Evolutionary conservation across 2,329 filamentous ascomycete species (phyloP).

Genomic region (Neofusicoccum kwambonambiense): DNA sequence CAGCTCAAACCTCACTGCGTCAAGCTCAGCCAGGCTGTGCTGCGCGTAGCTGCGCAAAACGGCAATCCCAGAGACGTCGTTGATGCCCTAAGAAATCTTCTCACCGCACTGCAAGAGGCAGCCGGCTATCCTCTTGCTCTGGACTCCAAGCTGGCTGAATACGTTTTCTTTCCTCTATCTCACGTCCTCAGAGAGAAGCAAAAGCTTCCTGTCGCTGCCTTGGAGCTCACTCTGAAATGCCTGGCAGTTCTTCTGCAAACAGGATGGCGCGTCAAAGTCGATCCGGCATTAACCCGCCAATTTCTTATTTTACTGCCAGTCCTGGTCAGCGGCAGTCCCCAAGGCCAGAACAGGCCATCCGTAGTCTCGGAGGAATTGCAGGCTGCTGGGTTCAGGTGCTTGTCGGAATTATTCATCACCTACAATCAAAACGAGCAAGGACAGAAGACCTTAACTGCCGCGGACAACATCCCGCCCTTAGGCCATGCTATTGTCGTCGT

Average conservation of each 20-base stretch:
- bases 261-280: constrained; percentile 75
- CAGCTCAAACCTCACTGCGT: constrained; percentile 61
- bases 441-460: constrained; percentile 51
- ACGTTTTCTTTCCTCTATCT: constrained; percentile 89
- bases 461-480: constrained; percentile 69
- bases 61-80: constrained; percentile 48
- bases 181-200: constrained; percentile 78
- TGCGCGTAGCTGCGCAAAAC: constrained; percentile 50
- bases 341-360: constrained; percentile 47
- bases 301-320: constrained; percentile 82
- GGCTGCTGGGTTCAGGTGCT: constrained; percentile 67
- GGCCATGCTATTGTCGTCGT: constrained; percentile 81
- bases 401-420: constrained; percentile 64
- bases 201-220: constrained; percentile 65
- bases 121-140: constrained; percentile 46
- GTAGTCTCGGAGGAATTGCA: constrained; percentile 70
- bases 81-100: constrained; percentile 47
- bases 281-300: constrained; percentile 73
- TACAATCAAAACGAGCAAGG: constrained; percentile 52
- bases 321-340: constrained; percentile 71
- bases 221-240: constrained; percentile 76
- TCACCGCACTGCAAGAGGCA: constrained; percentile 39
- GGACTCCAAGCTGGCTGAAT: constrained; percentile 84
- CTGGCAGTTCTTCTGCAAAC: constrained; percentile 69
- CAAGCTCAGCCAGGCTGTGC: constrained; percentile 54